A percentile compares a stretch with the other conserved stretches of the same genome.
Conservation (phyloP, 495 filamentous ascomycete genomes). For the Saxophila tyrrhenica region DNA sequence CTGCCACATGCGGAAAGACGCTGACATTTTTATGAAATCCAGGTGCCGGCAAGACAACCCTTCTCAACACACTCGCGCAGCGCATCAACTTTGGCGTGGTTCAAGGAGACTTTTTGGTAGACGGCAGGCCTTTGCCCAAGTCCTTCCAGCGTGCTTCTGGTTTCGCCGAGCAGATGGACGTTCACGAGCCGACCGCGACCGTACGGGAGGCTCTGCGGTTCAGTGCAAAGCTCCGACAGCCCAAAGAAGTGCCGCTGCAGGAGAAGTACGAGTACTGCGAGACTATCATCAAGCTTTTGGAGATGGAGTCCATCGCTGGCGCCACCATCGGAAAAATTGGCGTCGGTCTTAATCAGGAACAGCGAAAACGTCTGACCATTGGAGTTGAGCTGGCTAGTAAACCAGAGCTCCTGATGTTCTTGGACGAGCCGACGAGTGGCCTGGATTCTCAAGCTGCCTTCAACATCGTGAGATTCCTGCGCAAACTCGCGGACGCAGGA, state of each 20-base stretch:
- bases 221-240: slow-evolving; percentile 46
- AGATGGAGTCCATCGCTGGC: slow-evolving; percentile 35
- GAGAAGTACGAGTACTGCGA: slow-evolving; percentile 53
- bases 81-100: slow-evolving; percentile 37
- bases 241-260: slow-evolving; percentile 35
- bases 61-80: slow-evolving; percentile 50
- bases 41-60: slow-evolving; percentile 58
- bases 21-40: neutral
- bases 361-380: slow-evolving; percentile 52
- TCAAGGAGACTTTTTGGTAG: slow-evolving; percentile 43
- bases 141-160: slow-evolving; percentile 27
- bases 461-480: slow-evolving; percentile 52
- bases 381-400: slow-evolving; percentile 59
- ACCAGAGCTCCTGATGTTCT: slow-evolving; percentile 57
- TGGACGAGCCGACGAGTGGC: slow-evolving; percentile 66
- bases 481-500: slow-evolving; percentile 52
- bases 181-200: slow-evolving; percentile 40
- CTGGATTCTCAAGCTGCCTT: slow-evolving; percentile 54
- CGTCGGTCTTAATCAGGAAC: neutral
- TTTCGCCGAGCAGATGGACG: slow-evolving; percentile 51
- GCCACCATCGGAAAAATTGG: slow-evolving; percentile 2
- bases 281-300: slow-evolving; percentile 46
- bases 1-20: too few species aligned
- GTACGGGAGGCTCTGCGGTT: slow-evolving; percentile 54
- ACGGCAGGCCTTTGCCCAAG: slow-evolving; percentile 31